Percentiles rank a stretch among this genome's conserved stretches.
phyloP scores from a whole-genome alignment of 2,329 filamentous ascomycete species.

The Cercospora zeina region DNA sequence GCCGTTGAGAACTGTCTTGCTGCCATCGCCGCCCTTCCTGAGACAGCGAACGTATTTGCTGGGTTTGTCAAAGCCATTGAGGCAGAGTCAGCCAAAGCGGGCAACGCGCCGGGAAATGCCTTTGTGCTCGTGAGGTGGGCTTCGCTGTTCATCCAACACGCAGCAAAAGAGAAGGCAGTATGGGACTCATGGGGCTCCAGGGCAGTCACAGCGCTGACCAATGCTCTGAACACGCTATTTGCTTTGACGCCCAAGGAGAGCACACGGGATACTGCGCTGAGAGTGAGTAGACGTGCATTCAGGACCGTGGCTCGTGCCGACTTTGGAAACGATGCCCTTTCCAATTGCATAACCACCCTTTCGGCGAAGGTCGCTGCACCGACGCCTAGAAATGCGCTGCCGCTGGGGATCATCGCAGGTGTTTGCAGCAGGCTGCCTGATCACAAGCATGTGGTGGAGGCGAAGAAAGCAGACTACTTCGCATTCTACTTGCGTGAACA shows the following conservation, averaged over 20 bases:
- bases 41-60: conserved; percentile 59
- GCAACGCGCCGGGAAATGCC: conserved; percentile 75
- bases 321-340: conserved; percentile 62
- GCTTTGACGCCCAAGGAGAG: conserved; percentile 63
- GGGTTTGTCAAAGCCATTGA: conserved; percentile 67
- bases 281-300: conserved; percentile 76
- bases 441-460: conserved; percentile 62
- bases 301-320: conserved; percentile 68
- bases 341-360: conserved; percentile 64
- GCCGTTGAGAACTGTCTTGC: conserved; percentile 80
- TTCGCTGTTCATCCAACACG: conserved; percentile 71
- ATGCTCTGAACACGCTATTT: conserved; percentile 75
- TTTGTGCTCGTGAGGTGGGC: conserved; percentile 93
- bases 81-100: conserved; percentile 71
- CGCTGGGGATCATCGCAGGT: conserved; percentile 83
- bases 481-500: conserved; percentile 84
- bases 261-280: conserved; percentile 70
- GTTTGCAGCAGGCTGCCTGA: conserved; percentile 72
- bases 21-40: conserved; percentile 61
- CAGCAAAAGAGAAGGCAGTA: conserved; percentile 58
- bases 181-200: conserved; percentile 68
- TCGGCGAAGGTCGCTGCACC: conserved; percentile 66
- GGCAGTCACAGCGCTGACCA: conserved; percentile 67
- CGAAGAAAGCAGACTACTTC: conserved; percentile 70
- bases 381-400: conserved; percentile 68